Evolutionary conservation across 2,329 filamentous ascomycete genomes (phyloP).

Genomic region (Neoarthrinium moseri): DNA sequence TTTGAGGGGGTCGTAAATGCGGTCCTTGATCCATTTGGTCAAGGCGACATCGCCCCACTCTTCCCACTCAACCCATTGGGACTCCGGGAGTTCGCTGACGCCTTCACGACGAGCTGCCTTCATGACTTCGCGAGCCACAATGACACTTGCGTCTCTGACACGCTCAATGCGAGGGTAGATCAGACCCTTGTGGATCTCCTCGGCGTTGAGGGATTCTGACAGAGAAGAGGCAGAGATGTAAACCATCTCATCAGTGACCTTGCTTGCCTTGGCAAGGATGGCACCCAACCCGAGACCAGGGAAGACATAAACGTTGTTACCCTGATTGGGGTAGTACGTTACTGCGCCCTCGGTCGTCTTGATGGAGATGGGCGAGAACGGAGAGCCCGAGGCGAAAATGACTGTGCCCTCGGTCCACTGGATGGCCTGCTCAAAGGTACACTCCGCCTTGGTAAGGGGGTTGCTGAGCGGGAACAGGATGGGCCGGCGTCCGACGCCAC

Average conservation of each 20-base stretch:
- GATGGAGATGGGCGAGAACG: conserved; percentile 73
- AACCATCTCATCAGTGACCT: conserved; percentile 93
- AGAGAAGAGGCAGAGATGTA: conserved; percentile 88
- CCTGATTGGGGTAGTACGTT: conserved; percentile 77
- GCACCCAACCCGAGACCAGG: conserved; percentile 91
- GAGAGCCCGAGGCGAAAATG: conserved; percentile 93
- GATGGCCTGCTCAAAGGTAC: conserved; percentile 92
- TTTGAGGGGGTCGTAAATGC: conserved; percentile 56
- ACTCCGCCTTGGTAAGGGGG: conserved; percentile 94
- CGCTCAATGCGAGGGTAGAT: conserved; percentile 91
- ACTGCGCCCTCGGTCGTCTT: conserved; percentile 58
- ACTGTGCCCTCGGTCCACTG: conserved; percentile 86
- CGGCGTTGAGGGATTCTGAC: conserved; percentile 71
- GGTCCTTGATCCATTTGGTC: conserved; percentile 58
- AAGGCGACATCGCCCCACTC: conserved; percentile 67
- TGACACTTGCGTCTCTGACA: conserved; percentile 84
- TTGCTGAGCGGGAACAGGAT: conserved; percentile 97
- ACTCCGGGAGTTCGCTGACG: conserved; percentile 67
- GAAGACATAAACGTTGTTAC: conserved; percentile 92
- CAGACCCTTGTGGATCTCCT: conserved; percentile 79
- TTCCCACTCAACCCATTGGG: conserved; percentile 71
- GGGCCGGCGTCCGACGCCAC: conserved; percentile 71
- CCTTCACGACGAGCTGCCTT: conserved; percentile 82
- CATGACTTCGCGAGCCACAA: conserved; percentile 90
- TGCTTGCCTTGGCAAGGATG: conserved; percentile 84